A percentile compares a stretch with the other conserved stretches of the same genome.
These are phyloP conservation scores for Thermothielavioides terrestris DNA, from an alignment of 495 filamentous ascomycete genomes.

Conservation along the genomic window DNA sequence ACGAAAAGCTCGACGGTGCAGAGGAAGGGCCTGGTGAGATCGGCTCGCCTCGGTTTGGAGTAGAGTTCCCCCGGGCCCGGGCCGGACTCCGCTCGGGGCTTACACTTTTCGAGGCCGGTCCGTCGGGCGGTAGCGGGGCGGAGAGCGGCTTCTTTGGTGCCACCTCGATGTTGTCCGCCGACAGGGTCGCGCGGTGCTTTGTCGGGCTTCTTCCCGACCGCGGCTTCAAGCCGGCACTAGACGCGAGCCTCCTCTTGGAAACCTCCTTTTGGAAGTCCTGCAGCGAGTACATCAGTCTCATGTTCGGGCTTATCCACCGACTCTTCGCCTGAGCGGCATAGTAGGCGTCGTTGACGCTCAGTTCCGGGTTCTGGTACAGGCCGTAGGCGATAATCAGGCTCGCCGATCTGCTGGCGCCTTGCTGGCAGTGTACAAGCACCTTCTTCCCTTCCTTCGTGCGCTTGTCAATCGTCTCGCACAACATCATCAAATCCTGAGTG, in stretches of 20 bases:
- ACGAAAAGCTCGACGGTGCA: slow-evolving; percentile 46
- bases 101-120: slow-evolving; percentile 12
- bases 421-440: slow-evolving; percentile 89
- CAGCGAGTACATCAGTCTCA: slow-evolving; percentile 94
- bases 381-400: slow-evolving; percentile 95
- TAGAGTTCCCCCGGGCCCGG: slow-evolving; percentile 34
- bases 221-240: slow-evolving; percentile 37
- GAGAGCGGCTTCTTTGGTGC: slow-evolving; percentile 41
- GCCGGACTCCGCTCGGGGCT: slow-evolving; percentile 25
- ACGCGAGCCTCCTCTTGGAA: slow-evolving; percentile 38
- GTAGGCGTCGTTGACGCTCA: slow-evolving; percentile 91
- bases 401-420: slow-evolving; percentile 92
- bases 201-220: slow-evolving; percentile 39
- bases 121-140: slow-evolving; percentile 42
- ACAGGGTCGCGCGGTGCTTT: slow-evolving; percentile 45
- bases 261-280: slow-evolving; percentile 81
- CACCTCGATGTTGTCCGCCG: slow-evolving; percentile 40
- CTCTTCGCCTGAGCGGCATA: slow-evolving; percentile 81
- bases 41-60: slow-evolving; percentile 32
- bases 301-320: slow-evolving; percentile 95
- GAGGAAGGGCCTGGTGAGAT: slow-evolving; percentile 51
- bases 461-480: slow-evolving; percentile 84
- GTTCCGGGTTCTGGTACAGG: slow-evolving; percentile 76
- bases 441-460: slow-evolving; percentile 71
- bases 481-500: slow-evolving; percentile 66